Conservation (phyloP, 441 rosid species). For the Monsonia emarginata region DNA sequence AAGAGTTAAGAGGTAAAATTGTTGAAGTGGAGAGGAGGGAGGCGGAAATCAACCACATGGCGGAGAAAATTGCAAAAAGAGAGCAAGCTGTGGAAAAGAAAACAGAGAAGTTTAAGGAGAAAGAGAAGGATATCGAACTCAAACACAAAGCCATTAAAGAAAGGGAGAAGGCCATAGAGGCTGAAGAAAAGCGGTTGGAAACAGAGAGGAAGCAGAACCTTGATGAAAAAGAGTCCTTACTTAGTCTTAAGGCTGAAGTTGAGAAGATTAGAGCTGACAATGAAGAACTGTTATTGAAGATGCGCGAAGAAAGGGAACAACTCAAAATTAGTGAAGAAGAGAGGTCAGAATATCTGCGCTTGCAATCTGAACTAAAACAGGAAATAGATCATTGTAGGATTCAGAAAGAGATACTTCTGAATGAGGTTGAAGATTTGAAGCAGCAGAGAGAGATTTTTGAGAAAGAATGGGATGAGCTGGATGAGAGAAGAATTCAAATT, state of each 20-base stretch:
- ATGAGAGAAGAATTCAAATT: conserved; percentile 54
- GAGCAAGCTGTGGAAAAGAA: conserved; percentile 67
- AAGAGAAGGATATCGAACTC: conserved; percentile 52
- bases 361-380: conserved; percentile 69
- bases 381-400: conserved; percentile 62
- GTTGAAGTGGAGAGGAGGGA: conserved; percentile 67
- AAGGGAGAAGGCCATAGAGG: conserved; percentile 52
- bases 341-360: conserved; percentile 52
- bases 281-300: conserved; percentile 52
- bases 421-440: conserved; percentile 81
- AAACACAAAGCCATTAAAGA: conserved; percentile 51
- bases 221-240: conserved; percentile 45
- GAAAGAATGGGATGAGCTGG: conserved; percentile 85
- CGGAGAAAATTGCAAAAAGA: conserved; percentile 65
- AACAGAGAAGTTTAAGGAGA: conserved; percentile 61
- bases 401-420: conserved; percentile 60
- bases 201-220: conserved; percentile 37
- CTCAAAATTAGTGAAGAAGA: conserved; percentile 69
- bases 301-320: conserved; percentile 46
- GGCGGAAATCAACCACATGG: conserved; percentile 67
- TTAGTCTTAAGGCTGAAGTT: conserved; percentile 46
- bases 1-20: conserved; percentile 54
- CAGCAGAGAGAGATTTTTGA: conserved; percentile 74
- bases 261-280: conserved; percentile 55
- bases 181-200: conserved; percentile 58